A percentile compares a stretch with the other conserved stretches of the same genome.
Conservation (phyloP, 768 basidiomycete species). For the Asterophora lycoperdoides region DNA sequence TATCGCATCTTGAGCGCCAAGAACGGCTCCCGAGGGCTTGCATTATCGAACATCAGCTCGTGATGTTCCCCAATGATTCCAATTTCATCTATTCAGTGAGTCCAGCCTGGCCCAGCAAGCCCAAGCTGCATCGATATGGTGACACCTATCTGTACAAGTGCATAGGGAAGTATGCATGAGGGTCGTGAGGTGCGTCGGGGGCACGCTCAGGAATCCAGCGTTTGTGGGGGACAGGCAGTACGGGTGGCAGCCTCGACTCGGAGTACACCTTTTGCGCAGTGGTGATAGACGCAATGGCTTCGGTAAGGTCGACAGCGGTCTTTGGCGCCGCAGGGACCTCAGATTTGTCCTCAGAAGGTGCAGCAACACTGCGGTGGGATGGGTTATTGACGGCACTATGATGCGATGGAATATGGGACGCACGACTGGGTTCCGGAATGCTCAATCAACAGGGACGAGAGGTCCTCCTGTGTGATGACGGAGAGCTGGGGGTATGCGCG, state of each 20-base stretch:
- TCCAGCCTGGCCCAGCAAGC: too few relatives aligned
- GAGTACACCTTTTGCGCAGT: conserved; percentile 54
- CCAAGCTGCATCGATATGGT: not conserved
- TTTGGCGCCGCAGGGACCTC: conserved; percentile 43
- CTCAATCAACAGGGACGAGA: conserved; percentile 77
- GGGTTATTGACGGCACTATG: not conserved
- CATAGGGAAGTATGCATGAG: conserved; percentile 84
- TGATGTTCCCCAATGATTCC: too few relatives aligned
- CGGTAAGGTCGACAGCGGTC: conserved; percentile 56
- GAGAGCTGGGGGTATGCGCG: conserved; percentile 91
- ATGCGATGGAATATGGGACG: conserved; percentile 25
- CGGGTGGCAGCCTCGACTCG: conserved; percentile 66
- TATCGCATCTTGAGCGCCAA: too few relatives aligned
- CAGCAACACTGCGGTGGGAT: conserved; percentile 40
- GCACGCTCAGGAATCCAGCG: conserved; percentile 73
- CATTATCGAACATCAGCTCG: too few relatives aligned
- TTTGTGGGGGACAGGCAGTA: conserved; percentile 60
- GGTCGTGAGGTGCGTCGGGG: conserved; percentile 79
- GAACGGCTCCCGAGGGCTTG: too few relatives aligned
- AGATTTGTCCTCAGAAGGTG: conserved; percentile 43
- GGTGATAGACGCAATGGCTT: conserved; percentile 67
- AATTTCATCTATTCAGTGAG: too few relatives aligned
- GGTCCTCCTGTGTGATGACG: conserved; percentile 77
- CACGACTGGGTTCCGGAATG: conserved; percentile 67
- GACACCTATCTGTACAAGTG: conserved; percentile 46